phyloP scores from a whole-genome alignment of 1,284 basidiomycete species.

The Malassezia sp. region DNA sequence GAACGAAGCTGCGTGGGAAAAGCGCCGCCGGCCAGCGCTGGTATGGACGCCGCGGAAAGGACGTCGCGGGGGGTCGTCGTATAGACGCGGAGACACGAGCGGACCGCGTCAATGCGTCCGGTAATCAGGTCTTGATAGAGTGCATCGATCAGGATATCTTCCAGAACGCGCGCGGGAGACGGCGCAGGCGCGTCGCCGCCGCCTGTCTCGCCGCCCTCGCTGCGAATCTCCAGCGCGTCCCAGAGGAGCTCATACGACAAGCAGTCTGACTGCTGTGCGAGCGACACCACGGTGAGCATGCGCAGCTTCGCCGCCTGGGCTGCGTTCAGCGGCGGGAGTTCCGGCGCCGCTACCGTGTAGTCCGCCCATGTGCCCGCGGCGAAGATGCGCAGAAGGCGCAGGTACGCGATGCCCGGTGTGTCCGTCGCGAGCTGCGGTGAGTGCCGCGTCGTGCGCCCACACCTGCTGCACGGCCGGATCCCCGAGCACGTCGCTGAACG shows the following conservation, averaged over 20 bases:
- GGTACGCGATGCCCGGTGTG: background rate
- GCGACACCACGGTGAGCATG: constrained; percentile 10
- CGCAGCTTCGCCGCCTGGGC: constrained; percentile 7
- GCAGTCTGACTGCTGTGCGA: background rate
- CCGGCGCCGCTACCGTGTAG: background rate
- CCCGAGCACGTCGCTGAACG: background rate
- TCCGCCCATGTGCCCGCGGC: constrained; percentile 8
- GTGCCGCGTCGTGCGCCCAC: background rate
- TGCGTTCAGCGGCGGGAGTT: background rate
- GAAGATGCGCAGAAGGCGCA: constrained; percentile 5
- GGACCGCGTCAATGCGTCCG: constrained; percentile 1
- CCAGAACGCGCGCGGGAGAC: background rate
- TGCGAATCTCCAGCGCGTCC: constrained; percentile 1
- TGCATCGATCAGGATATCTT: constrained; percentile 3
- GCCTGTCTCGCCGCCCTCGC: background rate
- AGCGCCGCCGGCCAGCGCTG: too few species aligned
- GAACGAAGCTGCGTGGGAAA: too few species aligned
- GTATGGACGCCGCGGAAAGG: too few species aligned
- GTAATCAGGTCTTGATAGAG: background rate
- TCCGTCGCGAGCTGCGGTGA: constrained; percentile 4
- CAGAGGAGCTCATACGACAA: background rate
- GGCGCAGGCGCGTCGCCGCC: background rate
- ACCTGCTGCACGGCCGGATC: constrained; percentile 2
- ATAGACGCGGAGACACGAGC: too few species aligned
- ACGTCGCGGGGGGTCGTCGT: too few species aligned